Evolutionary conservation across 768 basidiomycete genomes (phyloP).

Genomic region (Amyloporia xantha): DNA sequence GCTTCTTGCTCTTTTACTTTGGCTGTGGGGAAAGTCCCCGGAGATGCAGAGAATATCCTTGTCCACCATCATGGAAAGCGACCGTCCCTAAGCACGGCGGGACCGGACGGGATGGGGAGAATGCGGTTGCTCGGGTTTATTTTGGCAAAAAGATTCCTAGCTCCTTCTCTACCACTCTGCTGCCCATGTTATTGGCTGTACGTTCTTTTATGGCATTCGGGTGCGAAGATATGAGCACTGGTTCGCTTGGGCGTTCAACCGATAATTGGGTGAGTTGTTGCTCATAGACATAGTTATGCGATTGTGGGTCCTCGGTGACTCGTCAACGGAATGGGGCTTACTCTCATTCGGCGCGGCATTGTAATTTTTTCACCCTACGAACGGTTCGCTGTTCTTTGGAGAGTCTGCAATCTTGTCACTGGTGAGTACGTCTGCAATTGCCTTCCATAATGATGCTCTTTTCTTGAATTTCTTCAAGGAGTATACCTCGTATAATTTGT

Average conservation of each 20-base stretch:
- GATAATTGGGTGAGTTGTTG: slow-evolving; percentile 47
- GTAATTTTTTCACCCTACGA: slow-evolving; percentile 49
- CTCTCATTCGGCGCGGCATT: slow-evolving; percentile 58
- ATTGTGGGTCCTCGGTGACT: slow-evolving; percentile 46
- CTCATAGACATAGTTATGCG: slow-evolving; percentile 90
- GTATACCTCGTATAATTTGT: slow-evolving; percentile 44
- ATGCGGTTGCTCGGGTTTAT: slow-evolving; percentile 16
- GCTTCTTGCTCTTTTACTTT: slow-evolving; percentile 36
- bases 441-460: slow-evolving; percentile 45
- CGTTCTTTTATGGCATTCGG: slow-evolving; percentile 37
- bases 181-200: slow-evolving; percentile 42
- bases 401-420: not conserved
- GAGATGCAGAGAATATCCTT: slow-evolving; percentile 66
- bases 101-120: slow-evolving; percentile 46
- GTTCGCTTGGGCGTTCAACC: slow-evolving; percentile 37
- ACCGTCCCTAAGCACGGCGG: slow-evolving; percentile 69
- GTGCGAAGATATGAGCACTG: slow-evolving; percentile 76
- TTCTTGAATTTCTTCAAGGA: slow-evolving; percentile 92
- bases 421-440: slow-evolving; percentile 7
- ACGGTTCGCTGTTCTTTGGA: slow-evolving; percentile 43
- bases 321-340: slow-evolving; percentile 91
- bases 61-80: slow-evolving; percentile 56
- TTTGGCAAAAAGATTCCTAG: slow-evolving; percentile 22
- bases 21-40: slow-evolving; percentile 95
- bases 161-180: slow-evolving; percentile 39